Evolutionary conservation across 169 alveolate species (phyloP), one percentile per base, ranked within the genome.

Genomic region (Cryptosporidium sp.): DNA sequence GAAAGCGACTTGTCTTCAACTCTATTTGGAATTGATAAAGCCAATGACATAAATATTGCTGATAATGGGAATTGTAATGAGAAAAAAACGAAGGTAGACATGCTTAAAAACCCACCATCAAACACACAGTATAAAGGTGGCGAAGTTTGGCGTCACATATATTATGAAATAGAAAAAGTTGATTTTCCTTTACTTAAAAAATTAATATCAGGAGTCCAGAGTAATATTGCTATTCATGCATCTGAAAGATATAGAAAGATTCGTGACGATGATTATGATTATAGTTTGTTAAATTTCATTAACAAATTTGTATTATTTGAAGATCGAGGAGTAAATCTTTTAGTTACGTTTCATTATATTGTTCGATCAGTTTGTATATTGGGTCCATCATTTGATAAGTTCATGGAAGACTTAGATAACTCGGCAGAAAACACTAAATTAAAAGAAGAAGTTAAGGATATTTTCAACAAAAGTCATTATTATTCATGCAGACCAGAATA

Each of bases 171-270:
- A 62, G 73, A 62, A 26, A 61, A 65, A 80, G 14, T 42, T 16
- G n/a, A 80, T 12, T 44, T 62, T 33, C 75, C 89, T n/a, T 23
- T 60, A 18, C 70, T 80, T 3, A 23, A 10, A 62, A 44, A 62
- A 21, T 44, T 80, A 65, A 62, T 67, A 26, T 80, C 89, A 26
- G 89, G 89, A 5, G 35, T 80, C 26, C 89, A 80, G 45, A 80
- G 89, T 23, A 80, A 80, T 23, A 80, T 80, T 39, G 89, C 89
- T 7, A 33, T 80, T n/a, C 89, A 80, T 62, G 89, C 89, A 62
- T 80, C 89, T 1, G 75, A 80, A 31, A 80, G 89, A 29, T 62
- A 80, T 48, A 62, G 26, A 35, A 80, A 80, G n/a, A n/a, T 65
- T 45, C 12, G 44, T 31, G 87, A 60, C 12, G 80, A 48, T 8